These are phyloP conservation scores for Boehmeria nivea DNA, from an alignment of 306 rosid genomes.

Conservation along the genomic window DNA sequence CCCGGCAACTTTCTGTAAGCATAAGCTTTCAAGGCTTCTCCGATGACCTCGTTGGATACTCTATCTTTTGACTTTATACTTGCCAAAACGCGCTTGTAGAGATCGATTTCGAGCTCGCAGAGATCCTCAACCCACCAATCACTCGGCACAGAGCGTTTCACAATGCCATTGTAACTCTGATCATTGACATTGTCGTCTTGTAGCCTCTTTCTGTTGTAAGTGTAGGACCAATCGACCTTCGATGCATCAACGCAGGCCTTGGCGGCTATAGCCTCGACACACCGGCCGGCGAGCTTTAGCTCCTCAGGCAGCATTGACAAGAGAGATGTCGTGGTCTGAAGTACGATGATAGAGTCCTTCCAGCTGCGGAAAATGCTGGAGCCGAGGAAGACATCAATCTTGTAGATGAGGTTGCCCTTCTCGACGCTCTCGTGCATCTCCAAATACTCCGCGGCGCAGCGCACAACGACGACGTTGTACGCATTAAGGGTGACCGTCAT, in stretches of 20 bases:
- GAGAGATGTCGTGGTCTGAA: conserved; percentile 70
- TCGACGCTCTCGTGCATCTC: conserved; percentile 82
- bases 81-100: conserved; percentile 54
- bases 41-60: conserved; percentile 64
- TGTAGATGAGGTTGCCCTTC: conserved; percentile 91
- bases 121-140: conserved; percentile 99
- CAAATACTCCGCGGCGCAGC: conserved; percentile 91
- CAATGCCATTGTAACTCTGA: conserved; percentile 54
- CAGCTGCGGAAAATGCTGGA: conserved; percentile 91
- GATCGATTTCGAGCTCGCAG: conserved; percentile 87
- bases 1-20: conserved; percentile 76
- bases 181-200: too few relatives aligned
- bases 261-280: conserved; percentile 66
- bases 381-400: conserved; percentile 86
- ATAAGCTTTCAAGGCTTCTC: conserved; percentile 89
- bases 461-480: conserved; percentile 63
- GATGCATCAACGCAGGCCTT: conserved; percentile 79
- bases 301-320: conserved; percentile 59
- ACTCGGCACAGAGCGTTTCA: conserved; percentile 67
- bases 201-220: conserved; percentile 80
- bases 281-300: conserved; percentile 61
- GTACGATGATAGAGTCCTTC: conserved; percentile 97
- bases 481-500: conserved; percentile 94
- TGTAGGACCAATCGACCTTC: conserved; percentile 89
- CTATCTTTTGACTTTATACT: conserved; percentile 48